Evolutionary conservation across 129 eudicot genomes (phyloP).

Genomic region (Erigeron canadensis): DNA sequence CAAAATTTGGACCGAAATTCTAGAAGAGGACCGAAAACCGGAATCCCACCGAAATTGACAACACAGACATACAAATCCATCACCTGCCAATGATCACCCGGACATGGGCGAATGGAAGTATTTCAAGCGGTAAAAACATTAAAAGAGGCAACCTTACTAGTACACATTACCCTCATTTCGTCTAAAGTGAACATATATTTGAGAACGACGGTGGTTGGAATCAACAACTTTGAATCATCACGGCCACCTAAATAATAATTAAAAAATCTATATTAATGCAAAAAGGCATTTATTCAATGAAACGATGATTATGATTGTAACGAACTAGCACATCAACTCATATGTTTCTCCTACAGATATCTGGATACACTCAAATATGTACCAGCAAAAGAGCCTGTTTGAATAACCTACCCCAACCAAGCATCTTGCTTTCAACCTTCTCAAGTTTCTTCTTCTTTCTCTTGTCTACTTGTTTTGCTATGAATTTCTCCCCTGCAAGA

Average conservation of each 20-base stretch:
- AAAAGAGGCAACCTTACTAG: neutral
- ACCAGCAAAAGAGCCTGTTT: neutral
- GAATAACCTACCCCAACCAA: constrained; percentile 88
- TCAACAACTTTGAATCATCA: constrained; percentile 75
- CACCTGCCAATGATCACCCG: neutral
- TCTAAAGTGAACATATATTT: constrained; percentile 84
- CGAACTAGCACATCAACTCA: neutral
- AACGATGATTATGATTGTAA: constrained; percentile 16
- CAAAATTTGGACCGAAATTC: too few species aligned
- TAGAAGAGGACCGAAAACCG: too few species aligned
- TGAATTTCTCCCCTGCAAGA: constrained; percentile 77
- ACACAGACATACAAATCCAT: neutral
- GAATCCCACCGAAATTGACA: too few species aligned
- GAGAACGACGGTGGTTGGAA: constrained; percentile 88
- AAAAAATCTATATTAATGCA: neutral
- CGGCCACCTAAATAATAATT: constrained; percentile 71
- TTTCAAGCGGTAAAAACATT: neutral
- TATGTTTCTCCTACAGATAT: constrained; percentile 7
- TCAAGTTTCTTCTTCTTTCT: constrained; percentile 83
- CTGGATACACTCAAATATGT: neutral
- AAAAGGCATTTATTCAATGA: neutral
- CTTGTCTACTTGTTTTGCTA: constrained; percentile 83
- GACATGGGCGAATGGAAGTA: neutral
- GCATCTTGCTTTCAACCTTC: constrained; percentile 96
- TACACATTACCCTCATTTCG: constrained; percentile 79